Evolutionary conservation across 2,329 filamentous ascomycete genomes (phyloP), one percentile per base, ranked within the genome.

Genomic region (Neonectria neomacrospora): DNA sequence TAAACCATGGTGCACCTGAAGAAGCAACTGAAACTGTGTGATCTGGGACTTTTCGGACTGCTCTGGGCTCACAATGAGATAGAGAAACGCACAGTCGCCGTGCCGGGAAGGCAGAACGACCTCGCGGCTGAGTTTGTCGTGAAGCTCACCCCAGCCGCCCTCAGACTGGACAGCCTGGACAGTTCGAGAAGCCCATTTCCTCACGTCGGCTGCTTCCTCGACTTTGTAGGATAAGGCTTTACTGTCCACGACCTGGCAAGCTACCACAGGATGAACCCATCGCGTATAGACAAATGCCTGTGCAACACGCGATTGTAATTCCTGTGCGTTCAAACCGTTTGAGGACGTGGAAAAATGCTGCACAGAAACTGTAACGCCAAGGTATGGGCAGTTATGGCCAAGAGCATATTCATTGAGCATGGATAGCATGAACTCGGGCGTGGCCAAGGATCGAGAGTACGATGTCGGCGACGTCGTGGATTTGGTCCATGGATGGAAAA

Each of bases 341-440:
- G 28, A n/a, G 6, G n/a, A 32, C 3, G 5, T 4, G 3, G 14
- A 20, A 7, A 47, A 16, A 11, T 42, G 9, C 37, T 57, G 47
- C 32, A 42, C 48, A 0, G 48, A 53, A 23, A 62, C n/a, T 8
- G 47, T 58, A 18, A 26, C 54, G 9, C 54, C 47, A 9, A 62
- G 53, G 23, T 54, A 62, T 6, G 59, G 53, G n/a, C 59, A 57
- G 41, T 52, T 62, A 37, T 62, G 54, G 6, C 54, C 54, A 16
- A 58, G 54, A 4, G 59, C 48, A 26, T 58, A 58, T 16, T 62
- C 59, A 23, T 58, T 58, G 22, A 58, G 54, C 54, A 62, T 62
- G 1, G 59, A 62, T 22, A 62, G 16, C 47, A 62, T 62, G 12
- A 58, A 62, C 59, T 62, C 54, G 7, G 45, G 59, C 22, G 47